These are phyloP conservation scores for Phytophthora constricta DNA, from an alignment of 352 stramenopile species.

Conservation along the genomic window DNA sequence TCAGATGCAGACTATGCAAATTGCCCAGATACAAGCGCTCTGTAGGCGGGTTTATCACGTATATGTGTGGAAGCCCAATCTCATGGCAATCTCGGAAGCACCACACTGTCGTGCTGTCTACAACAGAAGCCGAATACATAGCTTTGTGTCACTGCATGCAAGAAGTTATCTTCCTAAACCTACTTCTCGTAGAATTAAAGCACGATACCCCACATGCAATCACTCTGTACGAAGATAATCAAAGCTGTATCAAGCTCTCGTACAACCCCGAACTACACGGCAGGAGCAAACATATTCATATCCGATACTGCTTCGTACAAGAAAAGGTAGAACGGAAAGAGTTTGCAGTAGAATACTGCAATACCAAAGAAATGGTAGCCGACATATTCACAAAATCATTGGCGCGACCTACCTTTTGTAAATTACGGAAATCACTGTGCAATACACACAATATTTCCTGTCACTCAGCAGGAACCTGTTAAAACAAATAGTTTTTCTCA, in stretches of 20 bases:
- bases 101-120: conserved; percentile 31
- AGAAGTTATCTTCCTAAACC: conserved; percentile 9
- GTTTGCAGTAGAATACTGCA: conserved; percentile 29
- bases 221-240: conserved; percentile 40
- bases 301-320: conserved; percentile 37
- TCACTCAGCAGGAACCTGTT: not conserved
- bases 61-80: conserved; percentile 25
- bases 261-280: conserved; percentile 41
- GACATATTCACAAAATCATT: conserved; percentile 39
- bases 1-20: conserved; percentile 30
- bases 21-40: conserved; percentile 21
- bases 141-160: not conserved
- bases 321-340: conserved; percentile 26
- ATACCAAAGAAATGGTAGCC: conserved; percentile 23
- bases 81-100: conserved; percentile 32
- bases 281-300: conserved; percentile 45
- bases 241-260: conserved; percentile 41
- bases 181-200: conserved; percentile 1
- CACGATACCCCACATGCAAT: conserved; percentile 8
- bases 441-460: not conserved
- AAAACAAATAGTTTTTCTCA: too few species aligned
- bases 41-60: conserved; percentile 23
- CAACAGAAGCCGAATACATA: conserved; percentile 6
- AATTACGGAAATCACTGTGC: not conserved
- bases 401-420: conserved; percentile 1